Base-by-base conservation (phyloP, 1,284 basidiomycete genomes). In the Trichosporon asahii region DNA sequence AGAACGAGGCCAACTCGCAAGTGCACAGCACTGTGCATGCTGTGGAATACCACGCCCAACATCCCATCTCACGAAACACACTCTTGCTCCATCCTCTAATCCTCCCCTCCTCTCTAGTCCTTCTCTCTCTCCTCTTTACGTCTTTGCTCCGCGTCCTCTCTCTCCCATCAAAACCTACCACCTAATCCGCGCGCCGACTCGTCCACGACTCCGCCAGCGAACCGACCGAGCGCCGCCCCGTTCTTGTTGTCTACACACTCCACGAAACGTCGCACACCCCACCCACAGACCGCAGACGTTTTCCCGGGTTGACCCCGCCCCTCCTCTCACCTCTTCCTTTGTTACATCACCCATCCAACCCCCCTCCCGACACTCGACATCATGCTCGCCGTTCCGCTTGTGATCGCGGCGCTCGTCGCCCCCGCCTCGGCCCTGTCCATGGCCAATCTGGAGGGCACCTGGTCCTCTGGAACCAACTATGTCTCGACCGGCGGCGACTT, bases 401-500 rank as follows among this genome's bases (percentile, higher is more conserved):
- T 12, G 9, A 15, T 61, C 65, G 66, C 69, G 31, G 55, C 66
- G 15, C 23, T 68, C 23, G 66, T 63, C 3, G 27, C 70, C 29
- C 69, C 69, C 55, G 72, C 65, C 31, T 33, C 31, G 23, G 33
- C 25, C 21, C 82, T 67, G 33, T 33, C 40, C 15, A 65, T 61
- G 57, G 18, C 33, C 29, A 78, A 82, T 69, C 63, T 97, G 66
- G 75, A 80, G 31, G 95, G 95, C 0, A 95, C 93, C 23, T 98
- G 95, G 95, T 88, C 87, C 67, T 90, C 91, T 53, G 93, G 93
- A 23, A 89, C 88, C 75, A 86, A 87, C 75, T 85, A 87, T 37
- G 94, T 97, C 40, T 60, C 86, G 15, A 96, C 95, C 18, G 95
- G 95, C 49, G 46, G 89, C n/a, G 85, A 86, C 70, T 96, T 95